phyloP scores from a whole-genome alignment of 768 basidiomycete genomes.

The Hydnomerulius pinastri region DNA sequence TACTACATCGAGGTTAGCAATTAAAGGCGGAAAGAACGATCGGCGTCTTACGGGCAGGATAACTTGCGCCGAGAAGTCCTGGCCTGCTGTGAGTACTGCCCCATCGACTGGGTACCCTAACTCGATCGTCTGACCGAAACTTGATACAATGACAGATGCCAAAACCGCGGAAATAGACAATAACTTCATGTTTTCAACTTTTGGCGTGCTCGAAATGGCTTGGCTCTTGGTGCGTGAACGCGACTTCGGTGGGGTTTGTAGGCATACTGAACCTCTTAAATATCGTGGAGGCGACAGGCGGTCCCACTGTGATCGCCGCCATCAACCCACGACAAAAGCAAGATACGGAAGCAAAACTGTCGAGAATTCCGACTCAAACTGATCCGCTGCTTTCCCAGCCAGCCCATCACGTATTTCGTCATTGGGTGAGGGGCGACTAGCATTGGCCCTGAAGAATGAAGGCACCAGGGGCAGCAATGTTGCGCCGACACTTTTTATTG shows the following conservation, averaged over 20 bases:
- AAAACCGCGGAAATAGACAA: background rate
- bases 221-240: background rate
- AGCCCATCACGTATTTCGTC: no score
- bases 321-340: no score
- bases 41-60: slow-evolving; percentile 13
- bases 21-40: background rate
- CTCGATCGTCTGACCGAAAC: slow-evolving; percentile 19
- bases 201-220: no score
- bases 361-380: no score
- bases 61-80: slow-evolving; percentile 19
- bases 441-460: background rate
- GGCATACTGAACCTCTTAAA: background rate
- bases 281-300: background rate
- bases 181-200: slow-evolving; percentile 6
- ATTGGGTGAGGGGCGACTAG: background rate
- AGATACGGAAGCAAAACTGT: no score
- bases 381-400: no score
- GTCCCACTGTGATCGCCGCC: no score
- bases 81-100: slow-evolving; percentile 12
- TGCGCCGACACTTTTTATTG: background rate
- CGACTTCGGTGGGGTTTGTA: background rate
- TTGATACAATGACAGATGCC: slow-evolving; percentile 3
- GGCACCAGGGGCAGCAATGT: slow-evolving; percentile 1
- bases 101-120: slow-evolving; percentile 23
- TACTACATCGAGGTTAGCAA: slow-evolving; percentile 7